A percentile compares a stretch with the other conserved stretches of the same genome.
Conservation (phyloP, 2,329 filamentous ascomycete genomes). For the Diaporthe helianthi region DNA sequence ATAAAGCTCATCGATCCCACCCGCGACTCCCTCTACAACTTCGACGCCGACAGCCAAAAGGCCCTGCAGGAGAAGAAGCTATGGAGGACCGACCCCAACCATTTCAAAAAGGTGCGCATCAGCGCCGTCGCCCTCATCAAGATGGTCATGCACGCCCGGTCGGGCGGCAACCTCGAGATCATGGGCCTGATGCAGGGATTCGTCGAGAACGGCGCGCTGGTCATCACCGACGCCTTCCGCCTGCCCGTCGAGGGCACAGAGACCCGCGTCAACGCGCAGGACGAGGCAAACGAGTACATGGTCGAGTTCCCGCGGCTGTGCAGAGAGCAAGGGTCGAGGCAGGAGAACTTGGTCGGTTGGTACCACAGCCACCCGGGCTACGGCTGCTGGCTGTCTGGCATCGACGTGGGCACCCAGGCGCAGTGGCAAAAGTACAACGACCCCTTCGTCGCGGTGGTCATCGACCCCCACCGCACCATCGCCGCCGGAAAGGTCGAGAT, state of each 20-base stretch:
- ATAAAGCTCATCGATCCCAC: conserved; percentile 82
- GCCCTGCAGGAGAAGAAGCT: conserved; percentile 69
- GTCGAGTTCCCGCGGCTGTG: conserved; percentile 81
- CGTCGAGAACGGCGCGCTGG: conserved; percentile 81
- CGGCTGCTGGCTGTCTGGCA: conserved; percentile 96
- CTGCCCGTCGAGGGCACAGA: conserved; percentile 98
- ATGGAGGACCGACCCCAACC: conserved; percentile 79
- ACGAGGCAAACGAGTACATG: conserved; percentile 97
- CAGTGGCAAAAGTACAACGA: conserved; percentile 87
- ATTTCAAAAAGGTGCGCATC: conserved; percentile 94
- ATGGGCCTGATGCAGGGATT: conserved; percentile 99
- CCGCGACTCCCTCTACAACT: conserved; percentile 91
- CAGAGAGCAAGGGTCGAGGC: conserved; percentile 72
- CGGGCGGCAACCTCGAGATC: conserved; percentile 88
- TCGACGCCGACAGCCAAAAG: conserved; percentile 74
- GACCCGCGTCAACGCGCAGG: conserved; percentile 94
- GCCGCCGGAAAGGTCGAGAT: conserved; percentile 96
- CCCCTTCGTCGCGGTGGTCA: conserved; percentile 93
- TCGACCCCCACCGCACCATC: conserved; percentile 95
- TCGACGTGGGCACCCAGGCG: conserved; percentile 89
- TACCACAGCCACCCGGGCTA: conserved; percentile 98
- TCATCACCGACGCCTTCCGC: conserved; percentile 93
- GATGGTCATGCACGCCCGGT: conserved; percentile 99
- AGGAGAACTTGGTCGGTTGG: conserved; percentile 96
- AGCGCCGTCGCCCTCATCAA: conserved; percentile 93